Evolutionary conservation across 2,329 filamentous ascomycete genomes (phyloP), one percentile per base, ranked within the genome.

Genomic region (Xylaria multiplex): DNA sequence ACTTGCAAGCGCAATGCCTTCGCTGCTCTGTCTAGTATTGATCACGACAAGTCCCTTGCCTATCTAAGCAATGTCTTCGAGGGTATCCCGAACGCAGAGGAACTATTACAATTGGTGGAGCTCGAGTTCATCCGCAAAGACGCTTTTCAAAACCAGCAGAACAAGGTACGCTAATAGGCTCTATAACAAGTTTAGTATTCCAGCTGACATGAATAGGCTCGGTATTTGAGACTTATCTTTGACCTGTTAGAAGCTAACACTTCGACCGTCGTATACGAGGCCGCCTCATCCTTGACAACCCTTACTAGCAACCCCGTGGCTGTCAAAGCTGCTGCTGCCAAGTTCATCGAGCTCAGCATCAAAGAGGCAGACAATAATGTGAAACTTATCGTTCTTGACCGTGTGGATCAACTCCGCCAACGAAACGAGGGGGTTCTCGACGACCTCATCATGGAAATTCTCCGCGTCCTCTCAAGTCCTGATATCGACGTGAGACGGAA

Each of bases 341-440:
- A 99, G 77, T 96, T 99, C 78, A 97, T 98, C 70, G 96, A 99
- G 79, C 85, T 99, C 8, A 93, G 92, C 77, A 97, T 99, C 78
- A 97, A 97, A 81, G 96, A 98, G 81, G 91, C 96, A 0, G 96
- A 99, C 79, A 99, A 99, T 84, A 99, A 99, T 77, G 96, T 99
- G 70, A 99, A 99, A 83, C 89, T 99, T 52, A 99, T 99, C 73
- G 96, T 99, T 22, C 85, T 99, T 49, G 96, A 98, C 76, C 91
- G 95, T 52, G 96, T 99, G 43, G 91, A 97, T 74, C 90, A 95
- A 74, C 80, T 97, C 69, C 88, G 94, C 73, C 90, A 91, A 77
- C 93, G 93, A 80, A 96, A 97, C 73, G 92, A 96, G 76, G 94
- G 94, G 59, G 89, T 98, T 22, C 81, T 99, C 64, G 94, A 98